phyloP scores from a whole-genome alignment of 306 rosid genomes.

The Cucumis melo region DNA sequence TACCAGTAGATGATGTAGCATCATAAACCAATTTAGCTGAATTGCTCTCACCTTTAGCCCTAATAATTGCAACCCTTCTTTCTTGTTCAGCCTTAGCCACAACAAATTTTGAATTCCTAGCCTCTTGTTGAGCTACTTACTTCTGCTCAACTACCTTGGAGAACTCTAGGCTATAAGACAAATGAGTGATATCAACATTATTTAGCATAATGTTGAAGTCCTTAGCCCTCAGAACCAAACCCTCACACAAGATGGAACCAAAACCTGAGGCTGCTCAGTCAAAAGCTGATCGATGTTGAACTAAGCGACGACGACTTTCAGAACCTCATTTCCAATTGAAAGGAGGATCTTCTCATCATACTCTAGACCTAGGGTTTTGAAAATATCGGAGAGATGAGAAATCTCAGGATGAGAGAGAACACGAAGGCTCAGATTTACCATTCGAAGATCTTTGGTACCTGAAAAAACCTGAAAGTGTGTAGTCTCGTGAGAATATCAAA shows the following conservation, averaged over 20 bases:
- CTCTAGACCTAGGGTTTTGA: slow-evolving; percentile 79
- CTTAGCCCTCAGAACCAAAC: slow-evolving; percentile 51
- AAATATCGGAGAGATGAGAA: slow-evolving; percentile 44
- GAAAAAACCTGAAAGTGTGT: slow-evolving; percentile 79
- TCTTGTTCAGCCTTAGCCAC: slow-evolving; percentile 97
- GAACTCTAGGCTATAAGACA: slow-evolving; percentile 61
- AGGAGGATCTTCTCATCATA: slow-evolving; percentile 96
- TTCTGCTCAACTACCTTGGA: slow-evolving; percentile 85
- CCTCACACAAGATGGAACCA: slow-evolving; percentile 68
- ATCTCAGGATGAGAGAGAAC: slow-evolving; percentile 82
- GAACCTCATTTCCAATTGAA: slow-evolving; percentile 75
- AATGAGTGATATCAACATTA: slow-evolving; percentile 83
- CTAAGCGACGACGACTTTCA: slow-evolving; percentile 80
- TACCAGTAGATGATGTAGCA: slow-evolving; percentile 53
- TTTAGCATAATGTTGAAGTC: slow-evolving; percentile 78
- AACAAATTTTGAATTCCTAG: slow-evolving; percentile 75
- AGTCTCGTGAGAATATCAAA: slow-evolving; percentile 83
- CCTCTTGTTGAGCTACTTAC: slow-evolving; percentile 98
- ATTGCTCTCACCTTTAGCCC: slow-evolving; percentile 90
- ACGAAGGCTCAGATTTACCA: slow-evolving; percentile 78
- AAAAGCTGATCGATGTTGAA: slow-evolving; percentile 90
- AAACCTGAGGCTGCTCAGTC: slow-evolving; percentile 73
- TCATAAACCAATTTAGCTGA: slow-evolving; percentile 81
- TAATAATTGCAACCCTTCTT: slow-evolving; percentile 71
- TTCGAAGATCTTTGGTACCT: slow-evolving; percentile 87